These are phyloP conservation scores for Penicillium fuscoglaucum DNA, from an alignment of 2,329 filamentous ascomycete species.

Conservation along the genomic window DNA sequence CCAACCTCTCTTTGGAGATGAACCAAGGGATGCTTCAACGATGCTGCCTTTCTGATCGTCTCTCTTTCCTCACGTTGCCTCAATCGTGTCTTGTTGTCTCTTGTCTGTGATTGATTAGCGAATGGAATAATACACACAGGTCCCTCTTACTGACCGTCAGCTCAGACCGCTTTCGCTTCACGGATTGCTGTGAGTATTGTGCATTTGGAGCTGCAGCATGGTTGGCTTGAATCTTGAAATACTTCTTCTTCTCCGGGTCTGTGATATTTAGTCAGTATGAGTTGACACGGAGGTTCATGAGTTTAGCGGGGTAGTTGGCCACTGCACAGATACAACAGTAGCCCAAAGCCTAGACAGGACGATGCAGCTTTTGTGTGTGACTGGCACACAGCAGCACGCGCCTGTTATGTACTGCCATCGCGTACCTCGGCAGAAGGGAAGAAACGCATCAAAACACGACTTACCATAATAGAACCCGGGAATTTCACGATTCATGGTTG, in stretches of 20 bases:
- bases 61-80: constrained; percentile 33
- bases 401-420: not conserved
- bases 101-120: constrained; percentile 27
- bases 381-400: not conserved
- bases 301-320: not conserved
- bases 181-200: constrained; percentile 58
- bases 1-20: constrained; percentile 35
- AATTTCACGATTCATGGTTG: constrained; percentile 33
- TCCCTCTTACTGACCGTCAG: constrained; percentile 34
- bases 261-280: not conserved
- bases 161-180: constrained; percentile 57
- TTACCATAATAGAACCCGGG: constrained; percentile 39
- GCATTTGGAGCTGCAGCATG: constrained; percentile 53
- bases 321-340: not conserved
- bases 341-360: not conserved
- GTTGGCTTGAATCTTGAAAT: constrained; percentile 64
- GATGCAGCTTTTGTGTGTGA: not conserved
- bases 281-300: not conserved
- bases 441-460: constrained; percentile 6
- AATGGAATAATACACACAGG: not conserved
- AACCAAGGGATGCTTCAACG: constrained; percentile 33
- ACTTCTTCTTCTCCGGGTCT: constrained; percentile 59
- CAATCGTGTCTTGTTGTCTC: constrained; percentile 27
- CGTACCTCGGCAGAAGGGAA: not conserved
- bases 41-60: constrained; percentile 34